These are phyloP conservation scores for Articulospora tetracladia DNA, from an alignment of 495 filamentous ascomycete genomes.

Conservation along the genomic window DNA sequence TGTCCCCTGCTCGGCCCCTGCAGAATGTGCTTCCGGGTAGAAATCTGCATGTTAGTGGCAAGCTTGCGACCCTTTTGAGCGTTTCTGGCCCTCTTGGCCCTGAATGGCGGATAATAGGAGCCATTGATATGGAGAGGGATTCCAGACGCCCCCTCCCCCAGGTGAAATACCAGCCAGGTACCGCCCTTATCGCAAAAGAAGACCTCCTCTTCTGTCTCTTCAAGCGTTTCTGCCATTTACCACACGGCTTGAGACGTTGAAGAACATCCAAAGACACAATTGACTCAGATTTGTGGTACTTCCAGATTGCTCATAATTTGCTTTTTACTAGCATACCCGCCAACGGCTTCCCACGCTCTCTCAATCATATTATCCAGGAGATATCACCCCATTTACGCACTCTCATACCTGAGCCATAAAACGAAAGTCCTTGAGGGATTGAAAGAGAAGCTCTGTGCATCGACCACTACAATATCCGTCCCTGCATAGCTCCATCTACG, in stretches of 20 bases:
- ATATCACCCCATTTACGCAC: background rate
- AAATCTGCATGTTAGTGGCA: background rate
- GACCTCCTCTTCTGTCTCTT: background rate
- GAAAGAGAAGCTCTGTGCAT: background rate
- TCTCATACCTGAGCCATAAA: background rate
- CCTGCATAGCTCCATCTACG: background rate
- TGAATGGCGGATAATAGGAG: conserved; percentile 2
- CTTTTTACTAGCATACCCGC: background rate
- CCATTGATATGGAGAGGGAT: background rate
- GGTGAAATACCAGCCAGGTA: background rate
- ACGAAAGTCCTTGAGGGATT: background rate
- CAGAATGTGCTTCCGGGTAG: background rate
- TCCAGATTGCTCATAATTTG: background rate
- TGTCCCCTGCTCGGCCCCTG: background rate
- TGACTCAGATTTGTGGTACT: background rate
- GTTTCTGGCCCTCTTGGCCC: background rate
- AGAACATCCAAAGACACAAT: background rate
- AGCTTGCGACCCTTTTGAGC: background rate
- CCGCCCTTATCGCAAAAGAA: background rate
- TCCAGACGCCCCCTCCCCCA: background rate
- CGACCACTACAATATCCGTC: background rate
- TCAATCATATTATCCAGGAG: background rate
- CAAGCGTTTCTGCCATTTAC: background rate
- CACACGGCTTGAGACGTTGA: background rate
- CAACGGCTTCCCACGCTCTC: background rate